Evolutionary conservation across 2,329 filamentous ascomycete species (phyloP).

Genomic region (Leptographium galeiforme): DNA sequence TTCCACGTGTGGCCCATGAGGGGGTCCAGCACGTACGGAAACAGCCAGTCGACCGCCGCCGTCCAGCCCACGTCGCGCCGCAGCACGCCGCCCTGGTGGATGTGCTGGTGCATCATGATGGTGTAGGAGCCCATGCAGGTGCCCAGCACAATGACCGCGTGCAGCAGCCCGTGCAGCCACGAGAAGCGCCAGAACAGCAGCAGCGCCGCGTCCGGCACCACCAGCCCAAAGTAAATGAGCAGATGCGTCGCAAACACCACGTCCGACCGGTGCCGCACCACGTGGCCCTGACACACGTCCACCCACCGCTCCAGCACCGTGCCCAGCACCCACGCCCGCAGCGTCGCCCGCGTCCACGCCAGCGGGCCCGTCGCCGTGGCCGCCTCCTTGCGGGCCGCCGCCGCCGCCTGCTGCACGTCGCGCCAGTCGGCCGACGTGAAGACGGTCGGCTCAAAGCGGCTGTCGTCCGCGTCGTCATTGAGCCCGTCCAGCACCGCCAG

Average conservation of each 20-base stretch:
- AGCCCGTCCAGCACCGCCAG: constrained; percentile 25
- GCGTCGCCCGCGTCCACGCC: constrained; percentile 12
- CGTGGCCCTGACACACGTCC: constrained; percentile 29
- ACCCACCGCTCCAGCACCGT: constrained; percentile 48
- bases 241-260: constrained; percentile 70
- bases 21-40: constrained; percentile 63
- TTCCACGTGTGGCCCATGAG: constrained; percentile 78
- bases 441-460: constrained; percentile 32
- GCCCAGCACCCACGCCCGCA: constrained; percentile 34
- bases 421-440: constrained; percentile 27
- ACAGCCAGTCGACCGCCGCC: constrained; percentile 43
- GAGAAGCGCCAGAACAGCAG: constrained; percentile 53
- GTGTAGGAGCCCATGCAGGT: constrained; percentile 60
- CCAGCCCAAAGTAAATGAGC: constrained; percentile 55
- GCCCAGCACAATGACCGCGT: constrained; percentile 51
- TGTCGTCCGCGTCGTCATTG: constrained; percentile 24
- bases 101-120: constrained; percentile 74
- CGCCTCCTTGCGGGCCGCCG: constrained; percentile 2
- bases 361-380: not conserved
- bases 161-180: constrained; percentile 52
- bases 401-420: constrained; percentile 19
- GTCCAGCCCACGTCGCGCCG: constrained; percentile 27
- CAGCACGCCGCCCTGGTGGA: constrained; percentile 61
- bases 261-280: constrained; percentile 56
- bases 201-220: constrained; percentile 50